A percentile compares a stretch with the other conserved stretches of the same genome.
Evolutionary conservation across 495 filamentous ascomycete genomes (phyloP).

Genomic region (Aspergillus funiculosus): DNA sequence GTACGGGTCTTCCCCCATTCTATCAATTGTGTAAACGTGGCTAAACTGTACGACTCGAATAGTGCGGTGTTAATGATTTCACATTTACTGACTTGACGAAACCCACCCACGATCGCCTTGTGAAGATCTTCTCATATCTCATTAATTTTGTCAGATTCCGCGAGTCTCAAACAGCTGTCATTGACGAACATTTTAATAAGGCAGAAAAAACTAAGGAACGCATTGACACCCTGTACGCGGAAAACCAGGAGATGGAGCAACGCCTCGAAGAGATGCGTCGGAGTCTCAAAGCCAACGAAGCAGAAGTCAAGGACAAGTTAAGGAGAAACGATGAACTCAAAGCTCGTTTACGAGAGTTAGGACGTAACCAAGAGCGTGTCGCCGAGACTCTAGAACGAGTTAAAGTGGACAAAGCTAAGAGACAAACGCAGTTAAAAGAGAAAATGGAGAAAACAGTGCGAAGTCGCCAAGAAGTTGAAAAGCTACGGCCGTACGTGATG

Average conservation of each 20-base stretch:
- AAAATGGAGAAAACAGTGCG: slow-evolving; percentile 59
- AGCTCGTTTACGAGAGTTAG: slow-evolving; percentile 66
- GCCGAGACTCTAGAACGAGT: slow-evolving; percentile 70
- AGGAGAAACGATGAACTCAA: slow-evolving; percentile 80
- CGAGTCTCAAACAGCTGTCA: slow-evolving; percentile 76
- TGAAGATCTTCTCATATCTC: slow-evolving; percentile 88
- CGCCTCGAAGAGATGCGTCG: slow-evolving; percentile 74
- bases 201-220: slow-evolving; percentile 75
- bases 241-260: slow-evolving; percentile 80
- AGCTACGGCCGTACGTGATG: slow-evolving; percentile 84
- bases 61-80: slow-evolving; percentile 89
- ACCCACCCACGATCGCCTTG: slow-evolving; percentile 79
- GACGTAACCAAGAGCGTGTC: slow-evolving; percentile 70
- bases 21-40: background rate
- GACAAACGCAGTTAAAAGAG: slow-evolving; percentile 70
- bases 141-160: slow-evolving; percentile 98
- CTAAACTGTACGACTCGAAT: slow-evolving; percentile 7
- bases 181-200: slow-evolving; percentile 89
- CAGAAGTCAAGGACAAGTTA: slow-evolving; percentile 71
- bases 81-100: slow-evolving; percentile 83
- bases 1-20: slow-evolving; percentile 24
- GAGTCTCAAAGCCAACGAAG: slow-evolving; percentile 70
- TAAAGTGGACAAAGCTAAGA: slow-evolving; percentile 62
- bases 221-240: slow-evolving; percentile 77
- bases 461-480: slow-evolving; percentile 70